Evolutionary conservation across 768 basidiomycete genomes (phyloP).

Genomic region (Russula emetica): DNA sequence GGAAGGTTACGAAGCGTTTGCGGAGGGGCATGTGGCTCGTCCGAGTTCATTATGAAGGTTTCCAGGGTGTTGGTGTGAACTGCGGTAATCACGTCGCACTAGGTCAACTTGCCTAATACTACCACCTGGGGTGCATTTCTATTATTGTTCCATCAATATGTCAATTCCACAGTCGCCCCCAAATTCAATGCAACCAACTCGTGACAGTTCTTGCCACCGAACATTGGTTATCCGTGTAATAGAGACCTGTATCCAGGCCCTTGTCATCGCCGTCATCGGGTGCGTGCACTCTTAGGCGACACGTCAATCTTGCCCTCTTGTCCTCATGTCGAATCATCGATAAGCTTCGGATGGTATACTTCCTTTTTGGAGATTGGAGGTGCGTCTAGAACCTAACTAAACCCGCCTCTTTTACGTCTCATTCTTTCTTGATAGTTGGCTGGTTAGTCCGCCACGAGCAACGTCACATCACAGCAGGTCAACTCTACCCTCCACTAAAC

Average conservation of each 20-base stretch:
- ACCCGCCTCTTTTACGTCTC: background rate
- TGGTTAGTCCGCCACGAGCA: conserved; percentile 20
- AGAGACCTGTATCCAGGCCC: conserved; percentile 20
- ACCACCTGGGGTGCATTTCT: background rate
- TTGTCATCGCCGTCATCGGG: conserved; percentile 25
- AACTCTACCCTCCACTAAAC: background rate
- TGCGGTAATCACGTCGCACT: background rate
- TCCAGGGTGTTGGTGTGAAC: background rate
- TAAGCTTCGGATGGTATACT: conserved; percentile 23
- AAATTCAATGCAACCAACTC: conserved; percentile 7
- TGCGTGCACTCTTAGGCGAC: background rate
- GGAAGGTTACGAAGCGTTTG: background rate
- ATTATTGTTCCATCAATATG: background rate
- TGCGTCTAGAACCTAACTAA: conserved; percentile 12
- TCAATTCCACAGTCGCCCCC: background rate
- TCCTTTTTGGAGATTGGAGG: conserved; percentile 26
- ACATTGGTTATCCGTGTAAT: background rate
- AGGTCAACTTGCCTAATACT: background rate
- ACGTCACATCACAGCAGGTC: conserved; percentile 18
- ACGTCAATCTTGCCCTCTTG: background rate
- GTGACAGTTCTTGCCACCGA: background rate
- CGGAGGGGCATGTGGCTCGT: background rate
- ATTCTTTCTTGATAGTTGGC: conserved; percentile 16
- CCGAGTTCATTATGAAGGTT: conserved; percentile 1
- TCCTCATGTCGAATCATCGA: background rate